These are phyloP conservation scores for Aureobasidium vineae DNA, from an alignment of 2,329 filamentous ascomycete genomes.

Conservation along the genomic window DNA sequence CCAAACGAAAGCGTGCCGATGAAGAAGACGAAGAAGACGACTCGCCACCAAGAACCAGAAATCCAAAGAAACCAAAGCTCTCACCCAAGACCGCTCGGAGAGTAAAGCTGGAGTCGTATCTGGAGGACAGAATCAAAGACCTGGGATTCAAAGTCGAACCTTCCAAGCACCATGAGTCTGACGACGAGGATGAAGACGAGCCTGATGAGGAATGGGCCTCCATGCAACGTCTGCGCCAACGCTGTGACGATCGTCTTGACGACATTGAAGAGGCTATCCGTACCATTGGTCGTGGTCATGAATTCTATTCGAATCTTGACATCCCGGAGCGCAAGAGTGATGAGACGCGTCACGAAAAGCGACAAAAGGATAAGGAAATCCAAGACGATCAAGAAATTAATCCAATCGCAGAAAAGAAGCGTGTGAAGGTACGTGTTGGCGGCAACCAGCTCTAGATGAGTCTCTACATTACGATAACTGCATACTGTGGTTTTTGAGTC, in stretches of 20 bases:
- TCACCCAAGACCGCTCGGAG: neutral
- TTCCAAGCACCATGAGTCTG: neutral
- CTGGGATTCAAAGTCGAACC: neutral
- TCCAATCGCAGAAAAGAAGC: neutral
- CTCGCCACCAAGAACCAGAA: neutral
- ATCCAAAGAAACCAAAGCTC: neutral
- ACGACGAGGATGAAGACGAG: neutral
- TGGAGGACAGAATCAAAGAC: neutral
- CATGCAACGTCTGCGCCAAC: neutral
- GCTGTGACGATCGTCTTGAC: slow-evolving; percentile 10
- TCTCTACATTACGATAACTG: neutral
- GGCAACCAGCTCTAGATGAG: neutral
- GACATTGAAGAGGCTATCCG: slow-evolving; percentile 12
- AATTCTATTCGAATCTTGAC: neutral
- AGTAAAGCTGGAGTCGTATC: neutral
- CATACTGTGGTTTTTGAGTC: neutral
- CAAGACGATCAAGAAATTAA: neutral
- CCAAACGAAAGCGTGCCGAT: slow-evolving; percentile 1
- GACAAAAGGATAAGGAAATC: neutral
- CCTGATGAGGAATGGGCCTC: neutral
- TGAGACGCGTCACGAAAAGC: neutral
- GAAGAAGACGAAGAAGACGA: neutral
- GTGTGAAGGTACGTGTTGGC: neutral
- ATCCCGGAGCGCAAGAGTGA: neutral
- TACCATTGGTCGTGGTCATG: neutral